phyloP scores from a whole-genome alignment of 2,329 filamentous ascomycete genomes.

The Trichoderma harzianum region DNA sequence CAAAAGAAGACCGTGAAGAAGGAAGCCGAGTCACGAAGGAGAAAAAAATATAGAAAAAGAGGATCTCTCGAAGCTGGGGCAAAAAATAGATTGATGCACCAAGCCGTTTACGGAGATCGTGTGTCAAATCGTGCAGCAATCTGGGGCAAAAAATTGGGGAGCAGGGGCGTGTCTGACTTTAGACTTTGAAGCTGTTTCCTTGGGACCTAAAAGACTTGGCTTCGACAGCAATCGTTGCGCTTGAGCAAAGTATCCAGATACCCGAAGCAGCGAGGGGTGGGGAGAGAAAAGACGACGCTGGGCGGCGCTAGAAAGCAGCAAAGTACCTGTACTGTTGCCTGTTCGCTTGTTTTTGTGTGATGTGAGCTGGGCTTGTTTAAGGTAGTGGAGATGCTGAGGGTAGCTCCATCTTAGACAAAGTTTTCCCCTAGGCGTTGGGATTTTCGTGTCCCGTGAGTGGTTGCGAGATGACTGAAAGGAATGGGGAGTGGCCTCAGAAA shows the following conservation, averaged over 20 bases:
- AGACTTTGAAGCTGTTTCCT: neutral
- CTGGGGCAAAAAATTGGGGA: conserved; percentile 13
- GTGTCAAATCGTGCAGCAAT: conserved; percentile 22
- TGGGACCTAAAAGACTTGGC: neutral
- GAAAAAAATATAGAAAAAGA: neutral
- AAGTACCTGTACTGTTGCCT: neutral
- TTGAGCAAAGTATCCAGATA: conserved; percentile 8
- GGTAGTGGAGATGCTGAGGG: conserved; percentile 13
- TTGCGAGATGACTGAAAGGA: neutral
- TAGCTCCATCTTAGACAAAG: neutral
- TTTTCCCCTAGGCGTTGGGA: neutral
- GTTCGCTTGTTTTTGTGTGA: neutral
- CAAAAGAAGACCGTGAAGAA: neutral
- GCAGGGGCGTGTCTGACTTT: conserved; percentile 2
- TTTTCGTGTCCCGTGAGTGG: conserved; percentile 4
- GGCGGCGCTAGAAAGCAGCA: neutral
- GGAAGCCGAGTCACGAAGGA: conserved; percentile 5
- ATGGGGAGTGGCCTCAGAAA: neutral
- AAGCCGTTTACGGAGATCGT: conserved; percentile 19
- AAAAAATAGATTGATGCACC: neutral
- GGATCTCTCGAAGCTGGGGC: neutral
- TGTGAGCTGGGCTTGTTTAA: conserved; percentile 4
- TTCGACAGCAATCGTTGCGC: neutral
- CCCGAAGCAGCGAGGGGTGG: neutral
- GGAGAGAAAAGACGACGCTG: neutral